Conservation (phyloP, 352 stramenopile genomes). For the Sclerospora graminicola region DNA sequence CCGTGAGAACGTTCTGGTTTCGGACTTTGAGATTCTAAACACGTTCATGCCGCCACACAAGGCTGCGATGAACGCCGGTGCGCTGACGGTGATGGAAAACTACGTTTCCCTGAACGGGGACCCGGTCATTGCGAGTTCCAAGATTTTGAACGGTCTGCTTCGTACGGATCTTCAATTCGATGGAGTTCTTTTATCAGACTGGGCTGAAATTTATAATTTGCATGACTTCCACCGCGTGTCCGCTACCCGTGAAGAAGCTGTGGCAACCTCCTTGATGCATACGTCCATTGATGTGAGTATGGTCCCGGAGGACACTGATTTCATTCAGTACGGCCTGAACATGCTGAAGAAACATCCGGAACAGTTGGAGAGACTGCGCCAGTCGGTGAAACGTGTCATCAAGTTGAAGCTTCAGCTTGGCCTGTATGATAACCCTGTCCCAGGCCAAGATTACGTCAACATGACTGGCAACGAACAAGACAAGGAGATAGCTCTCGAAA, state of each 20-base stretch:
- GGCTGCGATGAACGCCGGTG: constrained; percentile 49
- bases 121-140: constrained; percentile 66
- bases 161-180: constrained; percentile 74
- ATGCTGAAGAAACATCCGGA: constrained; percentile 26
- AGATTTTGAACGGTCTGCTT: constrained; percentile 52
- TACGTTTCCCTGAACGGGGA: constrained; percentile 87
- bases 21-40: constrained; percentile 55
- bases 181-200: constrained; percentile 81
- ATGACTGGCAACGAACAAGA: constrained; percentile 37
- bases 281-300: too few species aligned
- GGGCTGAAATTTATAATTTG: constrained; percentile 7
- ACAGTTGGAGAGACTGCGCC: too few species aligned
- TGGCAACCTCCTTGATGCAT: constrained; percentile 53
- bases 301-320: constrained; percentile 34
- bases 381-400: constrained; percentile 47
- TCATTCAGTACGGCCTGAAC: constrained; percentile 20
- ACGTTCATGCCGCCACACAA: constrained; percentile 69
- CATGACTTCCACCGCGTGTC: too few species aligned
- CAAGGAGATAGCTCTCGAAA: constrained; percentile 26
- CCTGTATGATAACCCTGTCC: too few species aligned
- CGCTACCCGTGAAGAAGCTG: constrained; percentile 17
- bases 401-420: constrained; percentile 54
- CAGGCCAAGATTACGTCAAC: constrained; percentile 28
- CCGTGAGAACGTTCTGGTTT: constrained; percentile 4
- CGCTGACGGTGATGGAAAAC: constrained; percentile 82